Evolutionary conservation across 2,329 filamentous ascomycete genomes (phyloP), one percentile per base, ranked within the genome.

Genomic region (Leptosphaerulina australis): DNA sequence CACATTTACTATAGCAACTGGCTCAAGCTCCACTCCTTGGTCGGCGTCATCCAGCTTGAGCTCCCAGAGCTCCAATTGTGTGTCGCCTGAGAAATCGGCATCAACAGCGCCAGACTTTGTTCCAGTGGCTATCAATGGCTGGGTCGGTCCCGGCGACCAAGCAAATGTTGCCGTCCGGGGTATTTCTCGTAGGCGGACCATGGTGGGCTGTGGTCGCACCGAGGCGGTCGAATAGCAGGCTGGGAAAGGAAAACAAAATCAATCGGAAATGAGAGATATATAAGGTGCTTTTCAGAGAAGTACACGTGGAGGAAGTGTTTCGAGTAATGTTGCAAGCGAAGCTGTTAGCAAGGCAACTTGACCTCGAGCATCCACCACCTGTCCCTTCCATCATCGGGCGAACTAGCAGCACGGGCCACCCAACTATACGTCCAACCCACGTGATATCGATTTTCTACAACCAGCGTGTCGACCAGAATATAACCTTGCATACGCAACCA

Each of bases 141-240:
- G 85, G 29, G 84, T 83, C 40, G 90, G 78, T 64, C 87, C 89
- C 20, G 92, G 88, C 63, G 91, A 96, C 93, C 94, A 99, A 70
- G 94, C 91, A 75, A 99, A 99, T 68, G 93, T 89, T 75, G 93
- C 94, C 68, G 94, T 99, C 77, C 94, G 86, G 74, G 91, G 90
- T 71, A 99, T 95, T 81, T 97, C 92, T 81, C 93, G 86, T 76
- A 97, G 82, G 79, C 91, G 90, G 77, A 97, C 93, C 94, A 99
- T 99, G 75, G 65, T 77, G 73, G 67, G 67, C 59, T 56, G 59
- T 53, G 60, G 63, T 62, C 59, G 63, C 64, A 63, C 64, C 63
- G 53, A 60, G 58, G 58, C 60, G 64, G 64, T 59, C 39, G 55
- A 64, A 53, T 54, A 55, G 55, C 36, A 46, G 44, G 44, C 35